Base-by-base conservation (phyloP, 2,329 filamentous ascomycete species). In the Fusarium nanum region DNA sequence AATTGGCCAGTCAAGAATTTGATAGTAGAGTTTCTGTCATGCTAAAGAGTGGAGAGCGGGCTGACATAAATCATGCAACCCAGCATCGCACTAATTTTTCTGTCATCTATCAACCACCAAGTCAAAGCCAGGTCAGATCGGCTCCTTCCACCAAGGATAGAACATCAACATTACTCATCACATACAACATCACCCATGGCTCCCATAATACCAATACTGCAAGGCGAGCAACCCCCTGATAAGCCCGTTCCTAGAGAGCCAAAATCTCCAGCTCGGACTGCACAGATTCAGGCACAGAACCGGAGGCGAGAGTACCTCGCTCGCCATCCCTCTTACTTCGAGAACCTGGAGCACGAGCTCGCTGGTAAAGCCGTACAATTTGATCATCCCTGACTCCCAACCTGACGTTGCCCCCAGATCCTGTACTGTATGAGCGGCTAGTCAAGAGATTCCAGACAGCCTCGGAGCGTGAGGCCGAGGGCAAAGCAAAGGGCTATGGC, bases 341-440 rank as follows among this genome's bases (percentile, higher is more conserved):
- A 79, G 32, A 84, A 77, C 20, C 66, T 82, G 6, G 87, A 89
- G 46, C 86, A 88, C 62, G 86, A 89, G 73, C 81, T 89, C 40
- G 84, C 85, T 25, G 83, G 86, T 87, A 74, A 34, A 44, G 25
- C 46, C 11, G 30, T 40, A 37, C 42, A 50, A 47, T 18, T 32
- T 20, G 42, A 56, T 55, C 23, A 46, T 40, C 7, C 20, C 32
- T 40, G 12, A 28, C 48, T 47, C 41, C 41, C 23, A 57, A 54
- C 64, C 60, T 71, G 42, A 59, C 62, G 57, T 50, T 34, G 22
- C 40, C 37, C 42, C n/a, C 60, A 86, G 92, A 96, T 80, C 93
- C 93, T 2, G 82, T 95, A 11, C 86, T 97, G 32, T 97, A 97
- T 83, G 92, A 97, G 78, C 87, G 88, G 56, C 85, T 97, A 25